Evolutionary conservation across 306 rosid species (phyloP).

Genomic region (Acacia confusa): DNA sequence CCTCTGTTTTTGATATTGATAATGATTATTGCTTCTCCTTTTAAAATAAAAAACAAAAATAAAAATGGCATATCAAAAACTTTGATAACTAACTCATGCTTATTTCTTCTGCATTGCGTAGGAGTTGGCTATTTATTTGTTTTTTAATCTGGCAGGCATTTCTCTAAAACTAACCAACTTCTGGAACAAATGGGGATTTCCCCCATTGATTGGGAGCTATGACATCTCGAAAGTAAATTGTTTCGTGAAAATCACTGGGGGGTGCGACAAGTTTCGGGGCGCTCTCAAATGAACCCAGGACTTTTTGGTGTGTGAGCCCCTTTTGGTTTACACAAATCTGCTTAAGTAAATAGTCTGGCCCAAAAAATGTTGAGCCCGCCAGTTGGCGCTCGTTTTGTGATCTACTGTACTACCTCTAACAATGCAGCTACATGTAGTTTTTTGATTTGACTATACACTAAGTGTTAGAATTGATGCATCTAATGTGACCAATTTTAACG

Average conservation of each 20-base stretch:
- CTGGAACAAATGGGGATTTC: conserved; percentile 59
- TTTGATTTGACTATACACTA: too few relatives aligned
- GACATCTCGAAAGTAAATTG: conserved; percentile 1
- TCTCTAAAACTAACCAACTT: conserved; percentile 80
- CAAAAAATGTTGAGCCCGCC: background rate
- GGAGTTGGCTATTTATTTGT: conserved; percentile 8
- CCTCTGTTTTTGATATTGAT: background rate
- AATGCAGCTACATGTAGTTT: background rate
- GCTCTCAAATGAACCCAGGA: background rate
- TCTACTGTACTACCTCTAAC: conserved; percentile 8
- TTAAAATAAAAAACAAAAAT: too few relatives aligned
- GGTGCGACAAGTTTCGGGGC: conserved; percentile 14
- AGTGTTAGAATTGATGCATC: too few relatives aligned
- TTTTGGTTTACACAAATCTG: conserved; percentile 4
- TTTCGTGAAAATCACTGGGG: background rate
- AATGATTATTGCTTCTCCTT: background rate
- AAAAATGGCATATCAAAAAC: background rate
- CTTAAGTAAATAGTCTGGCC: conserved; percentile 11
- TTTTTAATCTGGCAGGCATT: conserved; percentile 66
- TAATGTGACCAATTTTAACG: too few relatives aligned
- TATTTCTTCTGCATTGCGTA: background rate
- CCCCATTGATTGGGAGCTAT: conserved; percentile 91
- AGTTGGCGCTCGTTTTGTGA: background rate
- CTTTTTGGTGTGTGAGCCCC: background rate
- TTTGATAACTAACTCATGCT: background rate